phyloP scores from a whole-genome alignment of 1,284 basidiomycete genomes.

The Trichosporon faecale region DNA sequence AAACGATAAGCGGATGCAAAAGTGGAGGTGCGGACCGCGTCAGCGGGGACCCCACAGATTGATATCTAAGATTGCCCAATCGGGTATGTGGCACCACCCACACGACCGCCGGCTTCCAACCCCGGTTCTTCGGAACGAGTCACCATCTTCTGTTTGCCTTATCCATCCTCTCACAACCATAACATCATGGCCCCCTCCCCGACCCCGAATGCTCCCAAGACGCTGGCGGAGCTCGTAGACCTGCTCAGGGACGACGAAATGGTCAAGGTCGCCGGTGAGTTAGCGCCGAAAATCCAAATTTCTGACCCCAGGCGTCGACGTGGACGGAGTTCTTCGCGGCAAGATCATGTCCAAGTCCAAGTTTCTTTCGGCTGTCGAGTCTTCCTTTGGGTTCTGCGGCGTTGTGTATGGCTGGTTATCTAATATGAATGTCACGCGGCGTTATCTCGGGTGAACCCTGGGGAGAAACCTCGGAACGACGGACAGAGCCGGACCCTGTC shows the following conservation, averaged over 20 bases:
- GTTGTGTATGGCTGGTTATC: too few species aligned
- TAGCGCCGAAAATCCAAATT: neutral
- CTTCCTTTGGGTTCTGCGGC: conserved; percentile 87
- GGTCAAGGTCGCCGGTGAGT: conserved; percentile 80
- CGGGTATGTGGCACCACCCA: neutral
- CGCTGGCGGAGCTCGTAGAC: conserved; percentile 60
- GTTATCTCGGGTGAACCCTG: too few species aligned
- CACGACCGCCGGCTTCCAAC: neutral
- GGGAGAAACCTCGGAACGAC: too few species aligned
- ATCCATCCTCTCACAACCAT: neutral
- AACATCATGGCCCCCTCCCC: conserved; percentile 47
- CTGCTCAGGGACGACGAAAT: conserved; percentile 68
- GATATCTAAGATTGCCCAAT: neutral
- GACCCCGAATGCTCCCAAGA: conserved; percentile 58
- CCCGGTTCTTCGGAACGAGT: neutral
- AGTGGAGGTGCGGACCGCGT: neutral
- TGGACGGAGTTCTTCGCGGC: conserved; percentile 88
- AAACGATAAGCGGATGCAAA: neutral
- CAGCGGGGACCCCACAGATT: neutral
- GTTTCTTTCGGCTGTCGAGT: conserved; percentile 78
- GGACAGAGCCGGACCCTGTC: too few species aligned
- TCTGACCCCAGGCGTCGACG: conserved; percentile 51
- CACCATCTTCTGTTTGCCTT: neutral
- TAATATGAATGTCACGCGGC: too few species aligned
- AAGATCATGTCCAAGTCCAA: conserved; percentile 95